Base-by-base conservation (phyloP, 768 basidiomycete species). In the Suillus fuscotomentosus region DNA sequence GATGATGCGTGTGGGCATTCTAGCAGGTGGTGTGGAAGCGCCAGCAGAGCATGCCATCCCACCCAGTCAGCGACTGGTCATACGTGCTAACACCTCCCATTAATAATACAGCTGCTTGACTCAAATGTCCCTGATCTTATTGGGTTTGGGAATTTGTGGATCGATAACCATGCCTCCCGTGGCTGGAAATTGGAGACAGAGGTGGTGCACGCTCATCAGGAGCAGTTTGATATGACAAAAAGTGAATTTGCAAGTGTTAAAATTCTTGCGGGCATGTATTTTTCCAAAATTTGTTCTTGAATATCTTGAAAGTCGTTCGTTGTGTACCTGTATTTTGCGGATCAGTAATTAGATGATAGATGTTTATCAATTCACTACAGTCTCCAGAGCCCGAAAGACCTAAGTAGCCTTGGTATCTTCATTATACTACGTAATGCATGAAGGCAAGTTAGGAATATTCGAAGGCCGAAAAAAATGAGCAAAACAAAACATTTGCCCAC, bases 1-100 rank as follows among this genome's bases (percentile, higher is more conserved):
- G 0, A 91, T 90, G 88, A 88, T 88, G 86, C 82, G 89, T n/a
- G 85, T 88, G 67, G 89, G 88, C 65, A 80, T 88, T 61, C 79
- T 91, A 50, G 81, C 83, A 50, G 89, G 87, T 13, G 88, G 89
- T 47, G 82, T 87, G 68, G 88, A 90, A 73, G 79, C 80, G 13
- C 72, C 77, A 56, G 68, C 74, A 42, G 80, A 82, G 45, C 77
- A 79, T 66, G 71, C 77, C 41, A 74, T 85, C 34, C 82, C 87
- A 57, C 81, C 82, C 27, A 76, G 81, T 17, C 81, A 83, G 67
- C 76, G 75, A 60, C 73, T 85, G 55, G 57, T 76, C 20, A 77
- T 76, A 59, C 69, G 69, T 54, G 15, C 67, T 24, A 60, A 68
- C 17, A 42, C 56, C 34, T 61, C 69, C 20, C 61, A 62, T 31